phyloP scores from a whole-genome alignment of 176 grass and related monocot species.

The Hyparrhenia diplandra region DNA sequence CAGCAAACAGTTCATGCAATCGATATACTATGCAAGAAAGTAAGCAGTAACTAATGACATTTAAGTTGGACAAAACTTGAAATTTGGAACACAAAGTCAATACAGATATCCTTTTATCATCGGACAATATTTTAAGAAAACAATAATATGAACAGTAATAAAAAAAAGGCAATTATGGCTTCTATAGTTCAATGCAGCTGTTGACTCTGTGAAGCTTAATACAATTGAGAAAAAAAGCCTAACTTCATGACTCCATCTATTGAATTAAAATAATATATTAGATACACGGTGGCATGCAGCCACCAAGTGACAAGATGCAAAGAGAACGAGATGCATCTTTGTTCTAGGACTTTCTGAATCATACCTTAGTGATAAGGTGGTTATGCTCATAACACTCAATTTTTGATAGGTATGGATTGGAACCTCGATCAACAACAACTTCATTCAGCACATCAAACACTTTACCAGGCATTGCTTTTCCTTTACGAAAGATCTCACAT shows the following conservation, averaged over 20 bases:
- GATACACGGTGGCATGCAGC: not conserved
- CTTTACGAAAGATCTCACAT: slow-evolving; percentile 93
- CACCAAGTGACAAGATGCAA: slow-evolving; percentile 24
- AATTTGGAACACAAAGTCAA: not conserved
- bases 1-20: slow-evolving; percentile 2
- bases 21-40: not conserved
- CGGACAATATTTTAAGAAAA: not conserved
- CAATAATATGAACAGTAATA: not conserved
- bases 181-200: slow-evolving; percentile 1
- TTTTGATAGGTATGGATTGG: slow-evolving; percentile 97
- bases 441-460: slow-evolving; percentile 98
- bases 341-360: slow-evolving; percentile 22
- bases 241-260: not conserved
- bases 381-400: slow-evolving; percentile 99
- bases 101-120: not conserved
- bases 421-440: slow-evolving; percentile 95
- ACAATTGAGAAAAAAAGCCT: not conserved
- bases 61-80: not conserved
- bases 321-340: slow-evolving; percentile 7
- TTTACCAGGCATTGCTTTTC: slow-evolving; percentile 92
- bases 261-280: not conserved
- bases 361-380: slow-evolving; percentile 94
- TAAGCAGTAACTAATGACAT: not conserved
- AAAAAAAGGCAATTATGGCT: not conserved
- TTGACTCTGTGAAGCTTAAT: slow-evolving; percentile 8